Evolutionary conservation across 768 basidiomycete genomes (phyloP).

Genomic region (Boletus reticulatus): DNA sequence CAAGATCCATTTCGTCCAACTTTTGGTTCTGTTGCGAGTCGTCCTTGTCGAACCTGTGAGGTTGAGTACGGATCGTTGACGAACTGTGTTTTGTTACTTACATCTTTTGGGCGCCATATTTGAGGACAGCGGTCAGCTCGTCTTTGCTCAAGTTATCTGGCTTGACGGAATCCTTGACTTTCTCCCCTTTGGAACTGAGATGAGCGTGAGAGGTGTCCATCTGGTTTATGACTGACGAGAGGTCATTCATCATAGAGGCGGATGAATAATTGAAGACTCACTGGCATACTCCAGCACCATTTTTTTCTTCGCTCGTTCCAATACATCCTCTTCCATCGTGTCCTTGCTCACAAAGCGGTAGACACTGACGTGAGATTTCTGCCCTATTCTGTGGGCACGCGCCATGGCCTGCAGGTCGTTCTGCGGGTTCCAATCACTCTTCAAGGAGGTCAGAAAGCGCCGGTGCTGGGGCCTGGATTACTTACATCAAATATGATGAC

Average conservation of each 20-base stretch:
- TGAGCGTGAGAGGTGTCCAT: constrained; percentile 99
- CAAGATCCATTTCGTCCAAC: constrained; percentile 98
- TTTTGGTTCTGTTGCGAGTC: constrained; percentile 91
- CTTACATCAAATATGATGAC: constrained; percentile 98
- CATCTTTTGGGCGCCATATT: constrained; percentile 99
- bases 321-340: constrained; percentile 98
- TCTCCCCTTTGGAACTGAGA: constrained; percentile 75
- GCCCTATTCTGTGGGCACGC: constrained; percentile 97
- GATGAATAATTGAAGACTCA: constrained; percentile 46
- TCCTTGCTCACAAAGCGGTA: constrained; percentile 99
- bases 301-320: constrained; percentile 98
- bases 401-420: constrained; percentile 99
- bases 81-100: constrained; percentile 35
- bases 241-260: constrained; percentile 6
- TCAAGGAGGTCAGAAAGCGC: constrained; percentile 16
- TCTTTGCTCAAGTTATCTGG: constrained; percentile 91
- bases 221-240: constrained; percentile 90
- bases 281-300: constrained; percentile 99
- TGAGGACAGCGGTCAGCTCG: constrained; percentile 94
- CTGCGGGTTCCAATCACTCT: constrained; percentile 99
- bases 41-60: constrained; percentile 90
- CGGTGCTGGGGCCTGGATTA: constrained; percentile 6
- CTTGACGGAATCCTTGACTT: constrained; percentile 65
- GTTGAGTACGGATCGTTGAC: constrained; percentile 7
- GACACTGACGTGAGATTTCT: constrained; percentile 97